Base-by-base conservation (phyloP, 176 grass and related monocot species). In the Carex littledalei region DNA sequence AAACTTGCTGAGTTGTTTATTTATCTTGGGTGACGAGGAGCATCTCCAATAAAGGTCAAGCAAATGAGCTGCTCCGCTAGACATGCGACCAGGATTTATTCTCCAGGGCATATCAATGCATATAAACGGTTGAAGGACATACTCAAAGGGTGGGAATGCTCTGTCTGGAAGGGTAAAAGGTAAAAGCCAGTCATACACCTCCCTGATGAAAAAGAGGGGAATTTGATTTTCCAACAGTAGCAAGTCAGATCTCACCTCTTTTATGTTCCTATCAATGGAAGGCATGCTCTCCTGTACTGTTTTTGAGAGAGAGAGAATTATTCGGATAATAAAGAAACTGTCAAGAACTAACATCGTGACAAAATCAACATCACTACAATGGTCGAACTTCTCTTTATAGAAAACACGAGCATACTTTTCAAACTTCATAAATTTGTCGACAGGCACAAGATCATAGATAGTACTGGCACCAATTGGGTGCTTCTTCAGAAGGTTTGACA, bases 141-240 rank as follows among this genome's bases (percentile, higher is more conserved):
- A 3, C 2, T 45, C 41, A 45, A 45, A 45, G 41, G 41, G 6
- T 5, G 41, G 41, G 0, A 8, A 8, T 45, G 41, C 6, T 45
- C 39, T 41, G 0, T 45, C 41, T 5, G 5, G 6, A 45, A 5
- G 6, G 41, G 6, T 6, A 45, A 8, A 6, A 6, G 3, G 5
- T 41, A 41, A 45, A 45, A 45, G 41, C 41, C 41, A 79, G 22
- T 34, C 0, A 34, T 3, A 34, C 52, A 60, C 77, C 7, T 60
- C 3, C 8, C 20, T 12, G 22, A 80, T 17, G 60, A 80, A 24
- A 58, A 80, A 37, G 24, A 80, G 50, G 50, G 76, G 76, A 6
- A 80, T 57, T 29, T 80, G 76, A 32, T 80, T 80, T 58, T 32
- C 76, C 76, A 80, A 32, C 12, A 80, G 55, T 60, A 80, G 76